Evolutionary conservation across 2,329 filamentous ascomycete species (phyloP).

Genomic region (Aspergillus thermomutatus): DNA sequence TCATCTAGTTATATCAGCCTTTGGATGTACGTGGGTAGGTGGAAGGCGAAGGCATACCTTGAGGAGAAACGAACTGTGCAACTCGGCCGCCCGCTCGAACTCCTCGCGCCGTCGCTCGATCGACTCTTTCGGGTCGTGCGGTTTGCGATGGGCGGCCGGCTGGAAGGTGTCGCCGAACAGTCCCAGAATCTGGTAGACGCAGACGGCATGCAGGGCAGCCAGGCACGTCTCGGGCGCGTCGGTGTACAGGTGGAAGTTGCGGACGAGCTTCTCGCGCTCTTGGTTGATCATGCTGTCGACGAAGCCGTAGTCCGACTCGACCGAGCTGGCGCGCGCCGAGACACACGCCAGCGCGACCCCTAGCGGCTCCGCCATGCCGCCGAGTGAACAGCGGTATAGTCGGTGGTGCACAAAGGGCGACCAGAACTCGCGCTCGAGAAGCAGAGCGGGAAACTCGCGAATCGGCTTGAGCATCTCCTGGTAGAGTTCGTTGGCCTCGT

Average conservation of each 20-base stretch:
- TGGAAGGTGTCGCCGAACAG: slow-evolving; percentile 11
- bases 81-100: slow-evolving; percentile 4
- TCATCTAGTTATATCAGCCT: slow-evolving; percentile 5
- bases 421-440: slow-evolving; percentile 13
- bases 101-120: slow-evolving; percentile 1
- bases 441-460: slow-evolving; percentile 10
- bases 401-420: slow-evolving; percentile 16
- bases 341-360: slow-evolving; percentile 11
- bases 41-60: slow-evolving; percentile 1
- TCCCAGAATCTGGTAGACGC: slow-evolving; percentile 14
- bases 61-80: slow-evolving; percentile 10
- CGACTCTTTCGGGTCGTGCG: not conserved
- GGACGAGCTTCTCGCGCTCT: slow-evolving; percentile 12
- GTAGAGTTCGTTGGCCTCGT: slow-evolving; percentile 1
- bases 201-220: slow-evolving; percentile 14
- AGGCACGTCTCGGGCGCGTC: slow-evolving; percentile 12
- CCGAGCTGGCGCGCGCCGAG: slow-evolving; percentile 8
- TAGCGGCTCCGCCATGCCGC: slow-evolving; percentile 13
- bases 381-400: slow-evolving; percentile 11
- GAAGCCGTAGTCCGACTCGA: slow-evolving; percentile 10
- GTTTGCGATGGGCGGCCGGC: not conserved
- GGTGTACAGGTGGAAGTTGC: slow-evolving; percentile 8
- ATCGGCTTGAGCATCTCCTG: slow-evolving; percentile 8
- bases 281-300: slow-evolving; percentile 10
- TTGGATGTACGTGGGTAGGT: not conserved